These are phyloP conservation scores for Ganoderma boninense DNA, from an alignment of 1,284 basidiomycete genomes.

Conservation along the genomic window DNA sequence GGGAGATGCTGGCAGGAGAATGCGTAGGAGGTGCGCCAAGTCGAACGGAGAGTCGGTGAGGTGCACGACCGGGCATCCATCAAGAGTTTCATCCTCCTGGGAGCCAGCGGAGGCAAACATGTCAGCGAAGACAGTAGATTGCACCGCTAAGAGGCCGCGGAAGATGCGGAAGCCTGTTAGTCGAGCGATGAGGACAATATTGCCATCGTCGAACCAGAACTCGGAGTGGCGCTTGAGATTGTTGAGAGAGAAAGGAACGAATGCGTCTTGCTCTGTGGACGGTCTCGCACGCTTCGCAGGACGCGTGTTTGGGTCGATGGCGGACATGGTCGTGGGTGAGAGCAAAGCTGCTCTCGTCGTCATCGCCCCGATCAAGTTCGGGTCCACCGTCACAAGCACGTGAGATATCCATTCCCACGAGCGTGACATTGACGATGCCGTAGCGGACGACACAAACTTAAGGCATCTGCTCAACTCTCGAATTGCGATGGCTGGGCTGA, in stretches of 20 bases:
- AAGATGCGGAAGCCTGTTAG: conserved; percentile 26
- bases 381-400: too few species aligned
- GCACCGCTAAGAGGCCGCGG: conserved; percentile 23
- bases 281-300: background rate
- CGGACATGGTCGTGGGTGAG: background rate
- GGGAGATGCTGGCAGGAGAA: background rate
- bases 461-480: too few species aligned
- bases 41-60: conserved; percentile 22
- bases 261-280: background rate
- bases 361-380: too few species aligned
- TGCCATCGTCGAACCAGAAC: conserved; percentile 9
- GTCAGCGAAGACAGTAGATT: conserved; percentile 29
- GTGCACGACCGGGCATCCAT: conserved; percentile 28
- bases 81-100: conserved; percentile 6
- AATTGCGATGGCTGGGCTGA: too few species aligned
- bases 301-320: background rate
- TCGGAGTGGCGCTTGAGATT: background rate
- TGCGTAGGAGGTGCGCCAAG: conserved; percentile 13
- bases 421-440: too few species aligned
- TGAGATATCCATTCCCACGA: too few species aligned
- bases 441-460: too few species aligned
- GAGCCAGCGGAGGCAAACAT: conserved; percentile 31
- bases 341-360: background rate
- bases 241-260: too few species aligned
- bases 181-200: conserved; percentile 6